A percentile compares a stretch with the other conserved stretches of the same genome.
Conservation (phyloP, 495 filamentous ascomycete genomes). For the Lepraria neglecta region DNA sequence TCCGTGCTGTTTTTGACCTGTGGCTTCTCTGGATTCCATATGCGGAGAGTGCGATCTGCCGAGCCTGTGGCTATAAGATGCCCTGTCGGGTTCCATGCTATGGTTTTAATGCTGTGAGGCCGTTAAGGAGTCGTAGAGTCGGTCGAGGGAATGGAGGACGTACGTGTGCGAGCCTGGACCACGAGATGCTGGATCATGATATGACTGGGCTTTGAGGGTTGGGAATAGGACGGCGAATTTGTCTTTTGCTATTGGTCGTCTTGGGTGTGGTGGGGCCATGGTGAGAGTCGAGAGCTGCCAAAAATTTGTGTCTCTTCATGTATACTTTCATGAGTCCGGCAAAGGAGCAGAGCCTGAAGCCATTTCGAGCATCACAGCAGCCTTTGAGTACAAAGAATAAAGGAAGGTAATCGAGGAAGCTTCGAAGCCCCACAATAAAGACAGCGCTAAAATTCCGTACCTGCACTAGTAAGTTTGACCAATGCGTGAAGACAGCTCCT, state of each 20-base stretch:
- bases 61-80: conserved; percentile 82
- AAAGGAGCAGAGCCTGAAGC: too few species aligned
- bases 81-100: conserved; percentile 87
- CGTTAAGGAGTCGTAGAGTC: conserved; percentile 12
- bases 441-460: conserved; percentile 11
- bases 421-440: neutral
- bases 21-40: conserved; percentile 87
- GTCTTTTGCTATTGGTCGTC: conserved; percentile 56
- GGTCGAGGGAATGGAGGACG: conserved; percentile 23
- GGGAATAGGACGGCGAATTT: conserved; percentile 54
- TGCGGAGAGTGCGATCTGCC: conserved; percentile 71
- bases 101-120: conserved; percentile 52
- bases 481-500: neutral
- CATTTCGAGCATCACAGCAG: neutral
- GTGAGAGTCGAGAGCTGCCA: conserved; percentile 19
- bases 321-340: too few species aligned
- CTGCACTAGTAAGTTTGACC: neutral
- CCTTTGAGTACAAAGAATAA: too few species aligned
- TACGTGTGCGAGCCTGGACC: conserved; percentile 50
- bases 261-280: conserved; percentile 52
- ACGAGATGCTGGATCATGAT: conserved; percentile 52
- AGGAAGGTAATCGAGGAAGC: neutral
- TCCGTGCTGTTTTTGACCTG: conserved; percentile 78
- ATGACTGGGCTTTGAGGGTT: conserved; percentile 53
- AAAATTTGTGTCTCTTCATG: conserved; percentile 7